Percentiles rank a stretch among this genome's conserved stretches.
Evolutionary conservation across 2,329 filamentous ascomycete genomes (phyloP).

Genomic region (Corynespora cassiicola): DNA sequence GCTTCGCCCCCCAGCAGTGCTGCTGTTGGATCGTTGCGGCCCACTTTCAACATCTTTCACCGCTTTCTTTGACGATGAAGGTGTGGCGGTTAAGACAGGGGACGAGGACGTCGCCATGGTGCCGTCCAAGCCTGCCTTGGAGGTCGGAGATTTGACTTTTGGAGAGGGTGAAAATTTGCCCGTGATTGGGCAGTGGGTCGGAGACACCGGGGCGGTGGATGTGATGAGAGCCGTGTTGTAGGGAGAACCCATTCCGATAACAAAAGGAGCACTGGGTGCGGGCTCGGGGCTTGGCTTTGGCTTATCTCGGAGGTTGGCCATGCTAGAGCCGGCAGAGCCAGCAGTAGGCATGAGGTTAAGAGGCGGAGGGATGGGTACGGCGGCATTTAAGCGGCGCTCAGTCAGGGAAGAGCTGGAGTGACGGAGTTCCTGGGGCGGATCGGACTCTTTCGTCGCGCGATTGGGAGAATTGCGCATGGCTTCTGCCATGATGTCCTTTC

Average conservation of each 20-base stretch:
- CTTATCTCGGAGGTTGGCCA: conserved; percentile 5
- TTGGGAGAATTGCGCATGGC: conserved; percentile 24
- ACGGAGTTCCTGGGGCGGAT: conserved; percentile 3
- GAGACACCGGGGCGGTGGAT: conserved; percentile 21
- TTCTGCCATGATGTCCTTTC: conserved; percentile 29
- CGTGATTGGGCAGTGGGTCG: conserved; percentile 31
- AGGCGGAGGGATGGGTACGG: conserved; percentile 7
- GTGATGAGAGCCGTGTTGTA: conserved; percentile 35
- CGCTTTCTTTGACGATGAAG: no score
- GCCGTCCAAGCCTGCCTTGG: conserved; percentile 31
- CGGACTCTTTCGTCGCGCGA: conserved; percentile 3
- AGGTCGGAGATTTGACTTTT: conserved; percentile 18
- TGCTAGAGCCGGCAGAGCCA: conserved; percentile 20
- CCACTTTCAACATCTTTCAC: no score
- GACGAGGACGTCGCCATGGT: conserved; percentile 40
- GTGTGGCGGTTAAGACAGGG: conserved; percentile 14
- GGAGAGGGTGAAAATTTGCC: conserved; percentile 17
- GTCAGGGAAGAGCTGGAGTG: conserved; percentile 5
- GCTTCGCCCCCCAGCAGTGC: no score
- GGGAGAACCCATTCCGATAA: conserved; percentile 37
- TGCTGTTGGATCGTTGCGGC: conserved; percentile 10
- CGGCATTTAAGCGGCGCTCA: conserved; percentile 5
- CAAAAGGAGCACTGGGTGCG: conserved; percentile 29
- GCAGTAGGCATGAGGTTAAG: conserved; percentile 9
- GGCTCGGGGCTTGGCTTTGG: conserved; percentile 25